Evolutionary conservation across 139 green algal species (phyloP).

Genomic region (Micromonas commoda): DNA sequence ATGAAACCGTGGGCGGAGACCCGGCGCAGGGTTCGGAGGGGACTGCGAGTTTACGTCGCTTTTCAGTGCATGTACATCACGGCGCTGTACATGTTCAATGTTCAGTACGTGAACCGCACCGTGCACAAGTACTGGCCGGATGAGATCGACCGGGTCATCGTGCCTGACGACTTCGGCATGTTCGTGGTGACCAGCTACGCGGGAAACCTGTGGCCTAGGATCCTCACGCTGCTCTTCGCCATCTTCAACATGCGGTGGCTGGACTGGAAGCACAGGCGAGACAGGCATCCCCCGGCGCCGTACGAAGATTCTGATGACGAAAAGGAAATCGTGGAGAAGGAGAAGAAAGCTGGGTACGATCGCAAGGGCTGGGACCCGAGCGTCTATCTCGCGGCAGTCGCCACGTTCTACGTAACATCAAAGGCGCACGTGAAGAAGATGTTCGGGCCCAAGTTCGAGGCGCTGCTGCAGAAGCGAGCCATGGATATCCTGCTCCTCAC

Average conservation of each 20-base stretch:
- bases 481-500: not conserved
- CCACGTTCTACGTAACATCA: not conserved
- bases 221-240: not conserved
- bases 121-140: not conserved
- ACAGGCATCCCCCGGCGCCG: not conserved
- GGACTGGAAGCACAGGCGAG: not conserved
- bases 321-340: not conserved
- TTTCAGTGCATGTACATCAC: not conserved
- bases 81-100: not conserved
- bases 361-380: not conserved
- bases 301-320: not conserved
- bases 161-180: not conserved
- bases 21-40: no score
- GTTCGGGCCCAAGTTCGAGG: not conserved
- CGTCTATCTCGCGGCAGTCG: no score
- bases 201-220: not conserved
- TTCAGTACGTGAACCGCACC: not conserved
- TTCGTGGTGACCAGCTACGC: not conserved
- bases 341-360: not conserved
- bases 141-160: not conserved
- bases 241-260: not conserved
- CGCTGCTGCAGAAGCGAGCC: not conserved
- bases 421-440: not conserved
- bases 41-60: not conserved
- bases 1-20: no score